phyloP scores from a whole-genome alignment of 164 flowering plant genomes.

The Cinnamomum chago region DNA sequence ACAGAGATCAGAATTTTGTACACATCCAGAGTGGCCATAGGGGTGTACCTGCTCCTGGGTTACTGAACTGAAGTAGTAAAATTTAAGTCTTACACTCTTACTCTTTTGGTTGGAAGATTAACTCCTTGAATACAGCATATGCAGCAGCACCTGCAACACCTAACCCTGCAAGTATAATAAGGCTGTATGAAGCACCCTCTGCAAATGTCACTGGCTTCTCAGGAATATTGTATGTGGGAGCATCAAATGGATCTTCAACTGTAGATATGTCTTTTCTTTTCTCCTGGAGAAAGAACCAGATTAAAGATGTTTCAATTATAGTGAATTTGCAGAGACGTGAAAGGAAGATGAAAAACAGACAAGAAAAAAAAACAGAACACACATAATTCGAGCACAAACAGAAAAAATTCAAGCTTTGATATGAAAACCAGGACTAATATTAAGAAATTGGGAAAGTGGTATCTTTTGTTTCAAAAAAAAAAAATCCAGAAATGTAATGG shows the following conservation, averaged over 20 bases:
- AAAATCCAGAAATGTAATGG: background rate
- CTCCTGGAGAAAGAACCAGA: constrained; percentile 24
- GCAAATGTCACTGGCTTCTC: constrained; percentile 90
- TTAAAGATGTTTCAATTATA: background rate
- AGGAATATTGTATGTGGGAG: constrained; percentile 92
- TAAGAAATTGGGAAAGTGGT: background rate
- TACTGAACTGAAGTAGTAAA: background rate
- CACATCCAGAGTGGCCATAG: too few species aligned
- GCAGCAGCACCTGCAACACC: constrained; percentile 83
- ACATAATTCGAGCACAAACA: too few species aligned
- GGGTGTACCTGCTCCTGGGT: background rate
- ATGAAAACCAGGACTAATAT: too few species aligned
- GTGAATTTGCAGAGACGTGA: background rate
- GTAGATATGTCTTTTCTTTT: constrained; percentile 64
- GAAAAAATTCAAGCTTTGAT: too few species aligned
- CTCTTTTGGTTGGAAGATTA: constrained; percentile 91
- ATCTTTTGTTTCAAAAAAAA: background rate
- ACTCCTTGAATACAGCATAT: constrained; percentile 87
- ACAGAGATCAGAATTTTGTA: too few species aligned
- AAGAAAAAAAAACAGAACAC: background rate
- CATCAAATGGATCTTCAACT: constrained; percentile 92
- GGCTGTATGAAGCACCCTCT: constrained; percentile 86
- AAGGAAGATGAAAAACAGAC: background rate
- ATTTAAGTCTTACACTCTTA: constrained; percentile 21
- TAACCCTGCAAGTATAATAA: constrained; percentile 83